phyloP scores from a whole-genome alignment of 2,329 filamentous ascomycete species.

The Fusarium staphyleae region DNA sequence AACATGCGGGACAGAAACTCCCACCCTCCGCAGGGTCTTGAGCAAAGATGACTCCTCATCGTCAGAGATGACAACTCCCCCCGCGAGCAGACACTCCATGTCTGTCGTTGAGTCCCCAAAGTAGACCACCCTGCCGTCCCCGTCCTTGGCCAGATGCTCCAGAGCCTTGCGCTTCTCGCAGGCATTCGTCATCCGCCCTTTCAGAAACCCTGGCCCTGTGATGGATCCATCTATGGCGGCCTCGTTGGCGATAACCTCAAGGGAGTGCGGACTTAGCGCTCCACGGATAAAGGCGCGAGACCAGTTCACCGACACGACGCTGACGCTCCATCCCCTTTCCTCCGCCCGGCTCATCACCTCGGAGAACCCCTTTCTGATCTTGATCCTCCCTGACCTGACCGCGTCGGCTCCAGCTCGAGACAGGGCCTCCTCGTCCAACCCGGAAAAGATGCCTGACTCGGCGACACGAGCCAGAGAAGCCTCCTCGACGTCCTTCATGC shows the following conservation, averaged over 20 bases:
- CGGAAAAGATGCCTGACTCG: slow-evolving; percentile 54
- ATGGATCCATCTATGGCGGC: slow-evolving; percentile 50
- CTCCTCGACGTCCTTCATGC: slow-evolving; percentile 54
- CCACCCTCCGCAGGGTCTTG: slow-evolving; percentile 48
- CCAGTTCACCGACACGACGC: slow-evolving; percentile 61
- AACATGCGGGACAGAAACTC: slow-evolving; percentile 50
- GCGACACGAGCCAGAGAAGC: slow-evolving; percentile 55
- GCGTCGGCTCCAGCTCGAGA: slow-evolving; percentile 49
- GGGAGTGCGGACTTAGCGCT: slow-evolving; percentile 45
- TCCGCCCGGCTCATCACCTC: slow-evolving; percentile 42
- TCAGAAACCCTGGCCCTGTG: slow-evolving; percentile 48
- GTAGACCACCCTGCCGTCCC: slow-evolving; percentile 52
- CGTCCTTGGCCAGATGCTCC: slow-evolving; percentile 37
- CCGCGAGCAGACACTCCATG: slow-evolving; percentile 58
- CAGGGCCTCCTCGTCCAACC: slow-evolving; percentile 46
- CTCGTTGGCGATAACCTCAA: slow-evolving; percentile 55
- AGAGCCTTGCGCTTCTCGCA: slow-evolving; percentile 56
- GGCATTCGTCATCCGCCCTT: slow-evolving; percentile 46
- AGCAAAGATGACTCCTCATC: slow-evolving; percentile 47
- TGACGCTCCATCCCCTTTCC: slow-evolving; percentile 48
- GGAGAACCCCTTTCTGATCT: slow-evolving; percentile 51
- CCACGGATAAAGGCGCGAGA: slow-evolving; percentile 57
- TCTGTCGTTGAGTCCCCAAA: slow-evolving; percentile 66
- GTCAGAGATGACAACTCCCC: slow-evolving; percentile 57
- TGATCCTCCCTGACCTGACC: slow-evolving; percentile 44